Evolutionary conservation across 495 filamentous ascomycete genomes (phyloP).

Genomic region (Aspergillus leporis): DNA sequence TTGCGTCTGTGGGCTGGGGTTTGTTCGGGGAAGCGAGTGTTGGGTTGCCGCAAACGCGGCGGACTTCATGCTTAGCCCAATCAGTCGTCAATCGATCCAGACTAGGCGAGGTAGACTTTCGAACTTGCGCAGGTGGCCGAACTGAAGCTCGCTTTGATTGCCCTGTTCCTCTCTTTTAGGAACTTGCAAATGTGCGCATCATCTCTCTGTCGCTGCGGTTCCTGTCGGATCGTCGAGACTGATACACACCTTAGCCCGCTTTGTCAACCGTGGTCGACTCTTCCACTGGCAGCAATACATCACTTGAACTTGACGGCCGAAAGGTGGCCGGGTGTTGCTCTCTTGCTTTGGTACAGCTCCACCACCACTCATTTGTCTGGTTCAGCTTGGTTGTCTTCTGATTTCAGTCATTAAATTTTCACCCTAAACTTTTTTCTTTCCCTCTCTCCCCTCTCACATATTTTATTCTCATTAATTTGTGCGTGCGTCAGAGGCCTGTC

Average conservation of each 20-base stretch:
- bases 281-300: constrained; percentile 26
- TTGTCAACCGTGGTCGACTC: constrained; percentile 35
- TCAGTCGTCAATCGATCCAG: constrained; percentile 23
- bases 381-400: constrained; percentile 15
- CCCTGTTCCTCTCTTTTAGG: constrained; percentile 36
- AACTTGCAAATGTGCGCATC: constrained; percentile 46
- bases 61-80: constrained; percentile 28
- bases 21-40: constrained; percentile 25
- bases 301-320: constrained; percentile 21
- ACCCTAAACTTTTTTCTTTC: constrained; percentile 18
- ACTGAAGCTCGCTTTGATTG: constrained; percentile 32
- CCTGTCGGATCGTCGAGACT: constrained; percentile 33
- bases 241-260: constrained; percentile 27
- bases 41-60: constrained; percentile 30
- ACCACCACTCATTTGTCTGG: constrained; percentile 24
- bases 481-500: constrained; percentile 22
- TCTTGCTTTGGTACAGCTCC: constrained; percentile 27
- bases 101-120: constrained; percentile 26
- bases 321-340: constrained; percentile 22
- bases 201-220: constrained; percentile 31
- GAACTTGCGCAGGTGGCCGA: constrained; percentile 31
- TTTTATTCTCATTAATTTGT: constrained; percentile 15
- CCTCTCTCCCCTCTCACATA: constrained; percentile 1
- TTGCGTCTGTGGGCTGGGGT: constrained; percentile 27
- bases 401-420: constrained; percentile 18